A percentile compares a stretch with the other conserved stretches of the same genome.
Conservation (phyloP, 768 basidiomycete species). For the Rhodotorula paludigena region DNA sequence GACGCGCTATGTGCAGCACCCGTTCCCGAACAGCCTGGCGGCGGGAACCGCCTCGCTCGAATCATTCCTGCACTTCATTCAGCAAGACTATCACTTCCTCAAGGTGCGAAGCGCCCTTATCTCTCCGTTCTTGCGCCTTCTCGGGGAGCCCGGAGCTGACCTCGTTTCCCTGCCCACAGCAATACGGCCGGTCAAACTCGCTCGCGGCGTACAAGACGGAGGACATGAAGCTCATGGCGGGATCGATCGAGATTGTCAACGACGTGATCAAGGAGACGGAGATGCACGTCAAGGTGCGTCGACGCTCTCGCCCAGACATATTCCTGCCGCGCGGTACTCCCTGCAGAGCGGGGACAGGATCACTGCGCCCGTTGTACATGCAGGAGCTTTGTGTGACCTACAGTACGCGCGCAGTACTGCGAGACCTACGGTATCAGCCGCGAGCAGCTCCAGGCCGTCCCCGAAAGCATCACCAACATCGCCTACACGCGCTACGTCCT, state of each 20-base stretch:
- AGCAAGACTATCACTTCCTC: conserved; percentile 64
- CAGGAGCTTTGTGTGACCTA: too few species aligned
- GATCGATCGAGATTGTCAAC: conserved; percentile 61
- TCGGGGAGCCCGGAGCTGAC: neutral
- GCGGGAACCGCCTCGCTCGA: conserved; percentile 62
- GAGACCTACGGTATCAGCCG: conserved; percentile 62
- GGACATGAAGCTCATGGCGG: conserved; percentile 59
- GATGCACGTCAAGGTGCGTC: conserved; percentile 58
- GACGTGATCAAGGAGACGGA: conserved; percentile 63
- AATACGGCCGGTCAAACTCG: conserved; percentile 78
- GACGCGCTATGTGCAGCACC: conserved; percentile 73
- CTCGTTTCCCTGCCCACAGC: conserved; percentile 53
- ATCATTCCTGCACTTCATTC: conserved; percentile 79
- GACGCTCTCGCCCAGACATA: neutral
- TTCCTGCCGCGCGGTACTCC: too few species aligned
- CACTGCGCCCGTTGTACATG: too few species aligned
- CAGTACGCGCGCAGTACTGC: conserved; percentile 56
- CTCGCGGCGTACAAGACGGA: conserved; percentile 73
- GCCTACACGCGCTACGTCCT: conserved; percentile 85
- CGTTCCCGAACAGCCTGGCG: conserved; percentile 73
- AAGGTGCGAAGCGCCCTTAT: conserved; percentile 4
- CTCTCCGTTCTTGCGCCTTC: neutral
- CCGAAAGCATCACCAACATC: conserved; percentile 66
- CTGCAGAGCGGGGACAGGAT: too few species aligned
- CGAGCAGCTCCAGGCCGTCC: conserved; percentile 54